phyloP scores from a whole-genome alignment of 345 rosid genomes.

The Abelmoschus esculentus region DNA sequence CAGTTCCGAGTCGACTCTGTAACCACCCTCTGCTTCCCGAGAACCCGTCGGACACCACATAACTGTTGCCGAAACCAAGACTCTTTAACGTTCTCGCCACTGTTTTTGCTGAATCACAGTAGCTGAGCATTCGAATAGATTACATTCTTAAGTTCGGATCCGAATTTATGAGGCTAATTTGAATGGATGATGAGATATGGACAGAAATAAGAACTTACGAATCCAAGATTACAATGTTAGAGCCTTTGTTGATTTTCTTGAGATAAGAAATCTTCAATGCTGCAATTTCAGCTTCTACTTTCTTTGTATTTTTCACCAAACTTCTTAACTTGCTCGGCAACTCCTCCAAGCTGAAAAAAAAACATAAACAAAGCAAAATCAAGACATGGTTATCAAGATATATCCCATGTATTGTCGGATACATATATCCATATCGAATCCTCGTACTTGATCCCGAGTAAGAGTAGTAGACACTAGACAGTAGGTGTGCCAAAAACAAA shows the following conservation, averaged over 20 bases:
- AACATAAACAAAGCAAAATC: not conserved
- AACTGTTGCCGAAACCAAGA: conserved; percentile 77
- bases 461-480: not conserved
- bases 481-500: not conserved
- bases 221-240: conserved; percentile 77
- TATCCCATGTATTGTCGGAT: not conserved
- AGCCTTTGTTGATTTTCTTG: conserved; percentile 76
- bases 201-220: conserved; percentile 42
- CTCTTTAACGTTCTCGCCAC: conserved; percentile 64
- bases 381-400: not conserved
- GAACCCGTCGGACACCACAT: conserved; percentile 68
- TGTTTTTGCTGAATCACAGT: conserved; percentile 67
- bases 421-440: not conserved
- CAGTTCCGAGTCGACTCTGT: conserved; percentile 79
- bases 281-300: conserved; percentile 84
- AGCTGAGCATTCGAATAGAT: conserved; percentile 31
- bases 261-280: conserved; percentile 85
- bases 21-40: conserved; percentile 87
- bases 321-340: conserved; percentile 71
- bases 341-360: conserved; percentile 58
- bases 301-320: conserved; percentile 57
- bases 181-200: not conserved
- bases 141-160: too few relatives aligned
- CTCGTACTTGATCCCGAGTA: not conserved
- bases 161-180: too few relatives aligned